phyloP scores from a whole-genome alignment of 768 basidiomycete genomes.

The Calocybe indica region DNA sequence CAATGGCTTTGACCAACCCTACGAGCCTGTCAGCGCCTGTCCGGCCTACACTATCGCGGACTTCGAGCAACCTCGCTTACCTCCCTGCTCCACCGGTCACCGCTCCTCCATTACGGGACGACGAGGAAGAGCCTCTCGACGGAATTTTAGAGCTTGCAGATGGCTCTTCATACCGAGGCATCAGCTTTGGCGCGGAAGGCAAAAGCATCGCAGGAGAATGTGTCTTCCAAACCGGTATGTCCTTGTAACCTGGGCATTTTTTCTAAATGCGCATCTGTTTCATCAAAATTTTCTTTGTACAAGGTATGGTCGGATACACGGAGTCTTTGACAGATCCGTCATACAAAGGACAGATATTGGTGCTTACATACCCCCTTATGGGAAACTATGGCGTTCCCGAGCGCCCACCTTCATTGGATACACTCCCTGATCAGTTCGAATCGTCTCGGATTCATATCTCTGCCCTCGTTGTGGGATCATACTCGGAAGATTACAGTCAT shows the following conservation, averaged over 20 bases:
- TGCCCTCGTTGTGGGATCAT: conserved; percentile 87
- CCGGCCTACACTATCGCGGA: conserved; percentile 40
- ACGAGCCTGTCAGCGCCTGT: conserved; percentile 19
- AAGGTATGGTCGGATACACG: conserved; percentile 99
- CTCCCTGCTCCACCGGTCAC: conserved; percentile 32
- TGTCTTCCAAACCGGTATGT: conserved; percentile 97
- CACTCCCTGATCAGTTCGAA: conserved; percentile 78
- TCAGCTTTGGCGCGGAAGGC: conserved; percentile 88
- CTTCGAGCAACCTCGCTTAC: conserved; percentile 31
- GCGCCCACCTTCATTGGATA: conserved; percentile 45
- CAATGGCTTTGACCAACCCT: conserved; percentile 14
- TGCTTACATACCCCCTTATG: conserved; percentile 93
- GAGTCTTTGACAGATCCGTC: conserved; percentile 98
- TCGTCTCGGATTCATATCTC: conserved; percentile 92
- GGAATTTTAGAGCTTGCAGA: conserved; percentile 87
- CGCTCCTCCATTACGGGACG: conserved; percentile 21
- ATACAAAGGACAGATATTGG: conserved; percentile 96
- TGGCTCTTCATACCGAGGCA: conserved; percentile 82
- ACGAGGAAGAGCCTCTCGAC: conserved; percentile 32
- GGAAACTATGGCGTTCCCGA: conserved; percentile 97
- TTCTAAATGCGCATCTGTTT: not conserved
- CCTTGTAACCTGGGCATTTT: not conserved
- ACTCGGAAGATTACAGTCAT: conserved; percentile 92
- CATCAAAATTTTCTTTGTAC: not conserved
- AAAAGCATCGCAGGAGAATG: conserved; percentile 96